A percentile compares a stretch with the other conserved stretches of the same genome.
phyloP scores from a whole-genome alignment of 345 rosid genomes.

The Acer saccharum region DNA sequence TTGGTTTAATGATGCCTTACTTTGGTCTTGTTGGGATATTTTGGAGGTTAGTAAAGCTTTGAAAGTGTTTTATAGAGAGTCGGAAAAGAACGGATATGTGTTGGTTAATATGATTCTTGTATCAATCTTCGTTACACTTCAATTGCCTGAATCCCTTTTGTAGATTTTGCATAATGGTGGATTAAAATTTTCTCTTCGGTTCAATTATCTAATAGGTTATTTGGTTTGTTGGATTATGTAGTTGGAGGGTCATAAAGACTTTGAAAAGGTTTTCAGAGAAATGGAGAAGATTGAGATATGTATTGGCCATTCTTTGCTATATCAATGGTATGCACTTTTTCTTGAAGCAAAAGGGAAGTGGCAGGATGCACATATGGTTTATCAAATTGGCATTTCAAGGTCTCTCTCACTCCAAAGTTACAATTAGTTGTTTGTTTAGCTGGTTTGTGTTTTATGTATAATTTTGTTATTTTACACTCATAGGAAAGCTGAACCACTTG shows the following conservation, averaged over 20 bases:
- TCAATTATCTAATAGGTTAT: not conserved
- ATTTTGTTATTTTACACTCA: conserved; percentile 22
- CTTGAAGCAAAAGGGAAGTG: conserved; percentile 81
- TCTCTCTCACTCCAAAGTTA: conserved; percentile 22
- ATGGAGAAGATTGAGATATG: conserved; percentile 61
- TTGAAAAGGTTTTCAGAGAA: conserved; percentile 54
- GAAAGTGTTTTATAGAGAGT: not conserved
- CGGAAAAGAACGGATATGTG: not conserved
- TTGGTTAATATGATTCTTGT: not conserved
- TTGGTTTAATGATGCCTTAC: not conserved
- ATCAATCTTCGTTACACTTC: not conserved
- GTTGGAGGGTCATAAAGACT: conserved; percentile 69
- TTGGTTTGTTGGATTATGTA: conserved; percentile 27
- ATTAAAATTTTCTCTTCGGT: not conserved
- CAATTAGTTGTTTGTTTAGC: not conserved
- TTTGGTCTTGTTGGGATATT: not conserved
- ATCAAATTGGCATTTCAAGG: conserved; percentile 79
- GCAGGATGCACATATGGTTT: conserved; percentile 62
- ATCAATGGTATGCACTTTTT: conserved; percentile 75
- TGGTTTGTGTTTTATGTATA: not conserved
- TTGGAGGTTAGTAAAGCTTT: not conserved
- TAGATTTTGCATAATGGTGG: not conserved
- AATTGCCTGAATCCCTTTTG: not conserved
- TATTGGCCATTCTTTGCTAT: conserved; percentile 49
- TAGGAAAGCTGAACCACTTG: conserved; percentile 75